Evolutionary conservation across 805 yeast genomes (phyloP), one percentile per base, ranked within the genome.

Genomic region (Wickerhamiella sorbophila): DNA sequence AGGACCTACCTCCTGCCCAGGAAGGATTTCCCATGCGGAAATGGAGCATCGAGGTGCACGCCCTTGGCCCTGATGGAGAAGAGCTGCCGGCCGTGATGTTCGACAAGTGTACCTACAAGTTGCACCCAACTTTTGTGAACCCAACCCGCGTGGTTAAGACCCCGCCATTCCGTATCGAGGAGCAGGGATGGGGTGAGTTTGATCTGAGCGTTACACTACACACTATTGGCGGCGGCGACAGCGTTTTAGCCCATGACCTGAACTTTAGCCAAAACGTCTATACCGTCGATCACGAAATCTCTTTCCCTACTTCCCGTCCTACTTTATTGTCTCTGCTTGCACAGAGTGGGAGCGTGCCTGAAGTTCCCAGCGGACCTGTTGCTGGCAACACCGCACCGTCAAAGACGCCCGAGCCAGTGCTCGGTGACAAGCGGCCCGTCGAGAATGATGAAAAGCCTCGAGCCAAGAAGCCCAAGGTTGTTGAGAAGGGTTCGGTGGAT

Each of bases 131-230:
- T 8, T 88, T 88, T 64, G 75, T 75, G 39, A 86, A 86, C 59
- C 97, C 97, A 9, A 78, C 74, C 48, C 74, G 96, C 59, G 69
- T 79, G 10, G 60, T 85, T 57, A 83, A 81, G 55, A 78, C 77
- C 55, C 73, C 81, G 8, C 98, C 98, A 9, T 88, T 87, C 64
- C 72, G 64, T 56, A 79, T 88, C 44, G 82, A 76, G 55, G 98
- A 88, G 60, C 79, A 84, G 64, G 98, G 98, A 40, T 88, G 98
- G 97, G 98, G 97, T 59, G 97, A 88, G 51, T 88, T 88, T 55
- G 95, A 87, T 56, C 71, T 91, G 58, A 82, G 82, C 31, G 77
- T 91, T 46, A 70, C 81, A 27, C 66, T 87, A 34, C 80, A 80
- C 47, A 65, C 82, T 36, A 70, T 79, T 16, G 97, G 93, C 46